Conservation (phyloP, 2,329 filamentous ascomycete species). For the Trichoderma harzianum region DNA sequence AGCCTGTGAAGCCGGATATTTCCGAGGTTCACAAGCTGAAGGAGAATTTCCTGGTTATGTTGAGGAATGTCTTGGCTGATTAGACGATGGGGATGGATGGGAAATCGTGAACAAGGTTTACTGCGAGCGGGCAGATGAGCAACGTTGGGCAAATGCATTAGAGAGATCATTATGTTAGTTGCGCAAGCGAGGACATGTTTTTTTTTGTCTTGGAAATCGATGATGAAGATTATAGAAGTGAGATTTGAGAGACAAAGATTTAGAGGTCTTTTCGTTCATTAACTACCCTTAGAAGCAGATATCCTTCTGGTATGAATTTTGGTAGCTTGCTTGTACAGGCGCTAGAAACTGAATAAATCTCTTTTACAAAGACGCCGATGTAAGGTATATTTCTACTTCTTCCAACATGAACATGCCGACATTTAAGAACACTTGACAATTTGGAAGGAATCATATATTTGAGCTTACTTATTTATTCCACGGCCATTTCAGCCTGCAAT, state of each 20-base stretch:
- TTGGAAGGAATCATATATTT: background rate
- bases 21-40: conserved; percentile 74
- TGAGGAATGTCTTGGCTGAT: conserved; percentile 75
- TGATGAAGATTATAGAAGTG: background rate
- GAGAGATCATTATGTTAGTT: background rate
- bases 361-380: background rate
- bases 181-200: background rate
- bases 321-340: background rate
- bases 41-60: conserved; percentile 76
- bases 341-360: background rate
- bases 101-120: background rate
- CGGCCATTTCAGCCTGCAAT: conserved; percentile 49
- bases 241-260: background rate
- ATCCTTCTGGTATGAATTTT: background rate
- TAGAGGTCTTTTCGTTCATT: background rate
- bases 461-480: conserved; percentile 32
- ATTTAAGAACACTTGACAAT: background rate
- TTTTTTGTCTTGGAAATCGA: background rate
- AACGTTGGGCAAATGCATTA: background rate
- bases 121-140: background rate
- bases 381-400: background rate
- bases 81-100: conserved; percentile 37
- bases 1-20: conserved; percentile 78
- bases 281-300: background rate
- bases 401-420: background rate